Conservation (phyloP, 768 basidiomycete species). For the Austroboletus festivus region DNA sequence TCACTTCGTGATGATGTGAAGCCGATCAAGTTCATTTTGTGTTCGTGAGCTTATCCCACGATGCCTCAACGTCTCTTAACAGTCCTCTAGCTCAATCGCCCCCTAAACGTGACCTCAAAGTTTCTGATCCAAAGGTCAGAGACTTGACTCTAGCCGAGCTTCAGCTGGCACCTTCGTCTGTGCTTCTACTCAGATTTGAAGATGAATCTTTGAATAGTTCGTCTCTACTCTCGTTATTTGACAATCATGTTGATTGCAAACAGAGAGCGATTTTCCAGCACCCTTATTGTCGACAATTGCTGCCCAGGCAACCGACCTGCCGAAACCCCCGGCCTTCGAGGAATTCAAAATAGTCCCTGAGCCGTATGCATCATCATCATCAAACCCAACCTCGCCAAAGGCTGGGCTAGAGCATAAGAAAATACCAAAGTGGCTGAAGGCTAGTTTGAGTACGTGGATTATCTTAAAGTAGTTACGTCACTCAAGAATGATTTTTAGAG, state of each 20-base stretch:
- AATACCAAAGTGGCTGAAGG: conserved; percentile 78
- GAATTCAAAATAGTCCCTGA: conserved; percentile 6
- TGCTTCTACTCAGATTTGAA: conserved; percentile 73
- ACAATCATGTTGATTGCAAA: background rate
- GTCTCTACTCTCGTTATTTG: background rate
- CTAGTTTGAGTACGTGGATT: conserved; percentile 47
- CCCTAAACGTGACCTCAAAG: conserved; percentile 79
- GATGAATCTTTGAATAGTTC: conserved; percentile 69
- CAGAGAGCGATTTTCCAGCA: conserved; percentile 56
- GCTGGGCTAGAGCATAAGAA: conserved; percentile 44
- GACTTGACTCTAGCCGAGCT: conserved; percentile 67
- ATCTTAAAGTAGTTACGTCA: background rate
- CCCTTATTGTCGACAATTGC: conserved; percentile 61
- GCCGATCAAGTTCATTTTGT: conserved; percentile 79
- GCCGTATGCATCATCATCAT: conserved; percentile 2
- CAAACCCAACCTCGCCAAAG: conserved; percentile 7
- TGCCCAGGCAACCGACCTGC: conserved; percentile 62
- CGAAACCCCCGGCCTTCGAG: conserved; percentile 47
- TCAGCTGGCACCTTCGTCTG: conserved; percentile 74
- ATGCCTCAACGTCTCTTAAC: background rate
- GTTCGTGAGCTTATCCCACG: conserved; percentile 43
- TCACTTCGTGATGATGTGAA: conserved; percentile 73
- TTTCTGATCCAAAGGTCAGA: conserved; percentile 71
- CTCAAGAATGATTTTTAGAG: conserved; percentile 10
- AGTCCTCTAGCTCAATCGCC: conserved; percentile 66